Conservation (phyloP, 2,329 filamentous ascomycete genomes). For the Cryoendolithus antarcticus region DNA sequence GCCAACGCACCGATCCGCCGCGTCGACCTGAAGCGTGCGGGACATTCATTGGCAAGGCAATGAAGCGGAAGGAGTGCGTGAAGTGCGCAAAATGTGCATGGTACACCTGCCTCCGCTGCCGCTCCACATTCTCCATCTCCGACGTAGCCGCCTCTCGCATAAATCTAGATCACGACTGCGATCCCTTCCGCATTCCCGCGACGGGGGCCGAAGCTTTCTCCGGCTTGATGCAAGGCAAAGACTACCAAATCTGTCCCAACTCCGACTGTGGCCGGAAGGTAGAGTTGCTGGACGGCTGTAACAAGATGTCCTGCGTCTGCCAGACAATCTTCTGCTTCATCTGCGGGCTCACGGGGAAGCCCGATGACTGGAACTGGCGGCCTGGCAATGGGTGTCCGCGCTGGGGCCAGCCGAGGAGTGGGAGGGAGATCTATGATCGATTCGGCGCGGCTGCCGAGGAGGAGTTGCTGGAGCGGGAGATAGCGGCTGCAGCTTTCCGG, state of each 20-base stretch:
- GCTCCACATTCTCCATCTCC: background rate
- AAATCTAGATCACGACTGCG: constrained; percentile 7
- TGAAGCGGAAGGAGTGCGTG: background rate
- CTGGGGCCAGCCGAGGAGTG: background rate
- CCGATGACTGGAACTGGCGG: constrained; percentile 2
- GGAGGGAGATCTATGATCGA: constrained; percentile 2
- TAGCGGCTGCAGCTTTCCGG: background rate
- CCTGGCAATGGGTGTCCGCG: constrained; percentile 1
- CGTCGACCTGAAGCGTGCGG: constrained; percentile 3
- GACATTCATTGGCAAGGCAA: constrained; percentile 1
- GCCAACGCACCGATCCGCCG: constrained; percentile 2
- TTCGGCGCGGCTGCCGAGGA: background rate
- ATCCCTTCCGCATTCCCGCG: background rate
- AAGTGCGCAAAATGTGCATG: constrained; percentile 1
- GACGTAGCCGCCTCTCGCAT: background rate
- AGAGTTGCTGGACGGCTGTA: constrained; percentile 9
- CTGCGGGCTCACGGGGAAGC: constrained; percentile 6
- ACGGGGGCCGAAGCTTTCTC: constrained; percentile 5
- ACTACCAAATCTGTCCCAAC: constrained; percentile 11
- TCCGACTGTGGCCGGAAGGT: constrained; percentile 5
- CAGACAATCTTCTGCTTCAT: constrained; percentile 11
- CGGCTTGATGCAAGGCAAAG: constrained; percentile 5
- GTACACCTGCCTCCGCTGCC: constrained; percentile 5
- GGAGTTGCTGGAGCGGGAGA: background rate
- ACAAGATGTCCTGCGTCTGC: constrained; percentile 10